Base-by-base conservation (phyloP, 2,329 filamentous ascomycete species). In the Huntiella savannae region DNA sequence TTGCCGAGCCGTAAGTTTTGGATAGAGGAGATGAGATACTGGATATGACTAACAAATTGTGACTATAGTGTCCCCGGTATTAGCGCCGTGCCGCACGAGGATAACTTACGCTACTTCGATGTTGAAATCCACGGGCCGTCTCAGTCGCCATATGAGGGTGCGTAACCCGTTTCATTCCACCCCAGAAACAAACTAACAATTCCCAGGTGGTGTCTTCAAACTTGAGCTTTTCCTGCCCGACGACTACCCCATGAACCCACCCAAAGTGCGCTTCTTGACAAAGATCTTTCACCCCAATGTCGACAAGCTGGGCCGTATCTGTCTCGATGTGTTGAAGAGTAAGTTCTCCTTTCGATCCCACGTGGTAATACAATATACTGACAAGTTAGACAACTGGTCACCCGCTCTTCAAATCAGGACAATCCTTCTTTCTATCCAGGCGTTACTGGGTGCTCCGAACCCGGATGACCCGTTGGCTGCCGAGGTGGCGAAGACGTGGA, bases 231-330 rank as follows among this genome's bases (percentile, higher is more conserved):
- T 98, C 63, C 73, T 98, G 17, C 92, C 92, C 39, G 91, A 98
- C 58, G 91, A 98, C 67, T 98, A 98, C 62, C 91, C 91, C 37
- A 98, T 98, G 91, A 94, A 86, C 33, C 88, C 91, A 46, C 91
- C 91, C 40, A 95, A 95, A 70, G 95, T 98, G 59, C 83, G 91
- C 47, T 98, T 98, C 65, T 71, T 98, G 44, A 98, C 92, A 56
- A 95, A 94, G 67, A 96, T 98, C 62, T 98, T 96, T 65, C 92
- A 98, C 62, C 91, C 91, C 45, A 98, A 98, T 62, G 95, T 98
- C 55, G 91, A 98, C 62, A 92, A 92, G 64, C 76, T 98, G 2
- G 91, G 91, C 50, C 82, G 91, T 50, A 98, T 98, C 64, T 98
- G 92, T 60, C 68, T 98, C 43, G 91, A 98, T 60, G 91, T 98